Percentiles rank a stretch among this genome's conserved stretches.
Evolutionary conservation across 2,329 filamentous ascomycete genomes (phyloP).

Genomic region (Dichotomopilus funicola): DNA sequence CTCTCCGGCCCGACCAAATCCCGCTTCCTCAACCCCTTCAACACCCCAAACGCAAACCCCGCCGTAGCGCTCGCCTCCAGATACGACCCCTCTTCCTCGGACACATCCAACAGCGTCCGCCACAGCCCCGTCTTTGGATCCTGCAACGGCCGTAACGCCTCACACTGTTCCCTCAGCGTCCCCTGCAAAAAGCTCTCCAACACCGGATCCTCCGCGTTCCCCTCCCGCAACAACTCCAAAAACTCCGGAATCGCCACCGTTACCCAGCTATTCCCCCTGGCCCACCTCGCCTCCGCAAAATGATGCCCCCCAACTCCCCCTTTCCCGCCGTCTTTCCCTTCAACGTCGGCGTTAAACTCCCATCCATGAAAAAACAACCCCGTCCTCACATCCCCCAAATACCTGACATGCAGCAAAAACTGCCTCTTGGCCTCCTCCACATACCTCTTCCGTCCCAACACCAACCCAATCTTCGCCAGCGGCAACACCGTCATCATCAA

Average conservation of each 20-base stretch:
- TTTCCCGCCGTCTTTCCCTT: no score
- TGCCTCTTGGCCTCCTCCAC: constrained; percentile 71
- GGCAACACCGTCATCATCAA: constrained; percentile 84
- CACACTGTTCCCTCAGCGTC: constrained; percentile 62
- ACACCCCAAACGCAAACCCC: constrained; percentile 72
- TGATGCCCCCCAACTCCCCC: no score
- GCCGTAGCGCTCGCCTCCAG: constrained; percentile 71
- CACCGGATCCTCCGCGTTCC: constrained; percentile 54
- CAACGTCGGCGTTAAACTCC: no score
- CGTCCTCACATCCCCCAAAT: constrained; percentile 64
- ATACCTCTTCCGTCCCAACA: constrained; percentile 64
- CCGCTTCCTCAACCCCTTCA: constrained; percentile 64
- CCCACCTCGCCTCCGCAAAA: constrained; percentile 53
- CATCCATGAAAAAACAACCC: constrained; percentile 79
- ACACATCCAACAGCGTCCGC: constrained; percentile 66
- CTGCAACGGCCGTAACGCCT: constrained; percentile 57
- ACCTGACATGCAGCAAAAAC: constrained; percentile 71
- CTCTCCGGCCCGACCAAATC: constrained; percentile 46
- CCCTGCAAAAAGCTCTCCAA: constrained; percentile 53
- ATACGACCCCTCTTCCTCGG: constrained; percentile 62
- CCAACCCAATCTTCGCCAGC: constrained; percentile 69
- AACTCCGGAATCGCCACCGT: constrained; percentile 82
- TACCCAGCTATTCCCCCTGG: constrained; percentile 63
- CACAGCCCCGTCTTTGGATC: constrained; percentile 54
- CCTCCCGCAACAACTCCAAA: constrained; percentile 58